phyloP scores from a whole-genome alignment of 306 rosid genomes.

The Fragaria nilgerrensis region DNA sequence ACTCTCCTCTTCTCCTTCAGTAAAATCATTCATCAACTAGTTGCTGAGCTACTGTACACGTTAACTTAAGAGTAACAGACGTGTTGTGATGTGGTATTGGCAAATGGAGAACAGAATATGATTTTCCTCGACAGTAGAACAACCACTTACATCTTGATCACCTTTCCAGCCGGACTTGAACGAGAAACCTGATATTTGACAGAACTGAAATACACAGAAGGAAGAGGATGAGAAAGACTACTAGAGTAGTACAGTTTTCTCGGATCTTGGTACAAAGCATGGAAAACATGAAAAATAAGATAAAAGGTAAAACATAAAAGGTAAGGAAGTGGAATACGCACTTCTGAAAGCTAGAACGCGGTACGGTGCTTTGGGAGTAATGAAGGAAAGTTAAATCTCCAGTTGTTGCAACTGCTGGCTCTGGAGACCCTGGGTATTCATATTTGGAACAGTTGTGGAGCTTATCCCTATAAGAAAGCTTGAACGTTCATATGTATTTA shows the following conservation, averaged over 20 bases:
- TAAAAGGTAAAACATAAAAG: not conserved
- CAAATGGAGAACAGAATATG: not conserved
- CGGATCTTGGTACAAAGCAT: not conserved
- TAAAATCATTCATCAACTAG: not conserved
- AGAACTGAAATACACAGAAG: not conserved
- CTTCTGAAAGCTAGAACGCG: not conserved
- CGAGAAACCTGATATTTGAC: not conserved
- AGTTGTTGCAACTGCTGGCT: constrained; percentile 1
- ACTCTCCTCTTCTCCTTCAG: not conserved
- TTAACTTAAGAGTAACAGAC: not conserved
- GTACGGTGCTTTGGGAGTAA: not conserved
- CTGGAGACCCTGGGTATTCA: not conserved
- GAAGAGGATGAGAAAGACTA: not conserved
- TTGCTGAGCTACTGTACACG: not conserved
- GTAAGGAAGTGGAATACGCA: not conserved
- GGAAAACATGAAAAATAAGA: not conserved
- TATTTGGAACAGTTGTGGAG: constrained; percentile 5
- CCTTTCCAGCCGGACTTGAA: not conserved
- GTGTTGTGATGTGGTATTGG: not conserved
- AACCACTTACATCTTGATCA: not conserved
- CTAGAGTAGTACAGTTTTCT: not conserved
- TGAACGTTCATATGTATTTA: not conserved
- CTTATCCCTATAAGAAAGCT: not conserved
- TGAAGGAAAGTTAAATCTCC: not conserved
- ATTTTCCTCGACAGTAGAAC: not conserved